Conservation (phyloP, 2,329 filamentous ascomycete genomes). For the Xylariales sp. region DNA sequence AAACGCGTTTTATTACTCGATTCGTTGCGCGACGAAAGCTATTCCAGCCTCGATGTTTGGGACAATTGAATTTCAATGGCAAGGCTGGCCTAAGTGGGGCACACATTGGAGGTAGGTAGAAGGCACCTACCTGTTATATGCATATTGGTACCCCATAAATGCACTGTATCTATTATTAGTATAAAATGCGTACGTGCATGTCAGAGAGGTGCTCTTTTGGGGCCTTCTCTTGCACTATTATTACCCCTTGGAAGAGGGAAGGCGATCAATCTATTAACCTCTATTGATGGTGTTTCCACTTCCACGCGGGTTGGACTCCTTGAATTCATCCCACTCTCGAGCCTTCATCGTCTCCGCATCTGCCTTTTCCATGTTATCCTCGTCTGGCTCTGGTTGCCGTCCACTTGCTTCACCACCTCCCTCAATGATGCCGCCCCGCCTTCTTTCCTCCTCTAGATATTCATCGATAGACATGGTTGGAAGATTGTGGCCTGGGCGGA, state of each 20-base stretch:
- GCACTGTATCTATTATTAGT: background rate
- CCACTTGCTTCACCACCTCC: constrained; percentile 84
- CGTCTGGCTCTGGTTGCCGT: constrained; percentile 78
- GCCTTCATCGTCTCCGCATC: constrained; percentile 95
- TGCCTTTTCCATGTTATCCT: constrained; percentile 88
- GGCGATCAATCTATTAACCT: constrained; percentile 56
- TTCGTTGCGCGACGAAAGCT: background rate
- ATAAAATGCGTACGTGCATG: no score
- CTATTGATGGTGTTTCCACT: constrained; percentile 86
- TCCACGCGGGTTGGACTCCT: constrained; percentile 87
- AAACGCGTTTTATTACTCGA: background rate
- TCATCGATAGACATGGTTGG: constrained; percentile 99
- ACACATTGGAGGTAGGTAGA: background rate
- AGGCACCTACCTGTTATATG: background rate
- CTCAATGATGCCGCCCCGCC: constrained; percentile 87
- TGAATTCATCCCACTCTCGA: constrained; percentile 93
- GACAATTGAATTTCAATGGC: constrained; percentile 26
- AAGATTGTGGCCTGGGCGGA: constrained; percentile 89
- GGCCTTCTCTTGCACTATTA: background rate
- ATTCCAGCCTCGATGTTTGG: constrained; percentile 22
- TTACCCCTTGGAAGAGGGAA: background rate
- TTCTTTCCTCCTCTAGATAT: constrained; percentile 91
- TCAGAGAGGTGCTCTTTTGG: no score
- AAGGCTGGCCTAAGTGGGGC: constrained; percentile 27
- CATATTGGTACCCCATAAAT: constrained; percentile 3